Evolutionary conservation across 257 asterid species (phyloP), one percentile per base, ranked within the genome.

Genomic region (Rehmannia glutinosa): DNA sequence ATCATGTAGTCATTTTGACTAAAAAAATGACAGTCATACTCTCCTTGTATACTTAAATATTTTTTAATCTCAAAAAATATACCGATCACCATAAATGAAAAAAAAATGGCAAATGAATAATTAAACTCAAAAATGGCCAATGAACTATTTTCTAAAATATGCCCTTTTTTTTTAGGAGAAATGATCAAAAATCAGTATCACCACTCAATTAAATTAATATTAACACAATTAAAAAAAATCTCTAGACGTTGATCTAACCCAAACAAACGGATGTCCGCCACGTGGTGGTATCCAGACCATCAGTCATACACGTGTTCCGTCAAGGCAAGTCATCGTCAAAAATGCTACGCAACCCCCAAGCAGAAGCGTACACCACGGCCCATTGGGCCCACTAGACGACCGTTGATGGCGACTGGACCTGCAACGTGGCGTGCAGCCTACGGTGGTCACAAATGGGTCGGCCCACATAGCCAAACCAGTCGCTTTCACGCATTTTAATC

Each of bases 401-500:
- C 51, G 72, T 35, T n/a, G 67, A 77, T 11, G 10, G 66, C 4
- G 79, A 83, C 66, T 6, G 68, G 74, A 61, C 56, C 3, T 2
- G 82, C 76, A 24, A 80, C 88, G 87, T 83, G 90, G 86, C 80
- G 41, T 17, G 15, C 28, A 13, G 3, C 10, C 55, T 60, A 66
- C 62, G 81, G 87, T 73, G 61, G 43, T 24, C 8, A 13, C 56
- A 15, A 17, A 59, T 28, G 64, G 56, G 20, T 6, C 24, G 62
- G 65, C 74, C 77, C 64, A 23, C 71, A 4, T 5, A 52, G 61
- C 70, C 73, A 66, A 55, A 50, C 50, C 12, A 8, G 68, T 83
- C 83, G 38, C 66, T 78, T 27, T 80, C 84, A 3, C 8, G 27
- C 33, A 19, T 57, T 63, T 62, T 50, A 15, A 47, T 62, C 49